Evolutionary conservation across 306 rosid species (phyloP).

Genomic region (Vachellia pachyceras): DNA sequence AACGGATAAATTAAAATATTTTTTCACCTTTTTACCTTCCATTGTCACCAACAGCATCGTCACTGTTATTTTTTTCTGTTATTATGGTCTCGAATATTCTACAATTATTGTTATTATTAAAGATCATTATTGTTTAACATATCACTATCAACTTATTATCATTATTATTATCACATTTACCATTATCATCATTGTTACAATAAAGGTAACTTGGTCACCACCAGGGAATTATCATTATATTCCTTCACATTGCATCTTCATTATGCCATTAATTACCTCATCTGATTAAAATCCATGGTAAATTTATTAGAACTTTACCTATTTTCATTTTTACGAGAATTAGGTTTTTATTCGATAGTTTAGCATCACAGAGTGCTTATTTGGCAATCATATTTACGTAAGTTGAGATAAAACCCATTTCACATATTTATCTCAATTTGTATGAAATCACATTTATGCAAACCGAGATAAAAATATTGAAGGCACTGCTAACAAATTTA

Average conservation of each 20-base stretch:
- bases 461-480: no score
- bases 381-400: no score
- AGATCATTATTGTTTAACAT: constrained; percentile 12
- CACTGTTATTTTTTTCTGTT: background rate
- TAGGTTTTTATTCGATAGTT: no score
- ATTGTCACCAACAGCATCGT: background rate
- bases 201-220: background rate
- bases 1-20: background rate
- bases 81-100: constrained; percentile 1
- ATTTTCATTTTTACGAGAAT: no score
- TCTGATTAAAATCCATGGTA: background rate
- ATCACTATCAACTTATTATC: constrained; percentile 2
- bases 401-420: no score
- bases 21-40: background rate
- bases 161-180: background rate
- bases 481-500: no score
- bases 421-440: no score
- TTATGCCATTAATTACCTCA: background rate
- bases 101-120: background rate
- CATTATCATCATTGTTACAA: background rate
- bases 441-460: no score
- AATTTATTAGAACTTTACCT: no score
- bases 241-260: background rate
- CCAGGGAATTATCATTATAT: background rate
- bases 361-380: no score